Evolutionary conservation across 169 alveolate species (phyloP).

Genomic region (Plasmodium vivax): DNA sequence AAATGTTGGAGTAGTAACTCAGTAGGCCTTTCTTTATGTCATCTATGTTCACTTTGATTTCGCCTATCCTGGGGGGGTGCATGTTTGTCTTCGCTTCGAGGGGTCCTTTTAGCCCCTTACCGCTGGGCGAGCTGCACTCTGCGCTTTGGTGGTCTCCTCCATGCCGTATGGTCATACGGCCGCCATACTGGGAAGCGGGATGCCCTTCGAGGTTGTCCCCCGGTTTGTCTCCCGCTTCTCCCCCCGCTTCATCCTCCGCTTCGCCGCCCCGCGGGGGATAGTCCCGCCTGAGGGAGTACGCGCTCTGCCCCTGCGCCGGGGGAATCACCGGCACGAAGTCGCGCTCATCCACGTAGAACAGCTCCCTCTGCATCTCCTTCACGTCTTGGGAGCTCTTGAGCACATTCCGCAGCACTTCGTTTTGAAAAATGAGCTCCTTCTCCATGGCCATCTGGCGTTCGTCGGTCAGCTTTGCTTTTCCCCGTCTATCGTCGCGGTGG

Average conservation of each 20-base stretch:
- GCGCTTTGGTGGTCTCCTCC: not conserved
- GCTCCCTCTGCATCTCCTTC: conserved; percentile 69
- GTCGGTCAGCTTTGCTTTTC: not conserved
- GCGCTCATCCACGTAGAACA: conserved; percentile 43
- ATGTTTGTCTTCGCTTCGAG: not conserved
- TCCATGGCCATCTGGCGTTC: not conserved
- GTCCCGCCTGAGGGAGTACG: conserved; percentile 35
- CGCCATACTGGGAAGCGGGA: not conserved
- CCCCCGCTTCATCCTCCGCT: not conserved
- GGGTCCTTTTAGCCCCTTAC: not conserved
- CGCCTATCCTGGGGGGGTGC: conserved; percentile 35
- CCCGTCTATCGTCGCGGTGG: not conserved
- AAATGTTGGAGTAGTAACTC: conserved; percentile 48
- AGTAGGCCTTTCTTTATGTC: conserved; percentile 50
- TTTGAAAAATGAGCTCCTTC: conserved; percentile 33
- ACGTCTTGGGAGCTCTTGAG: conserved; percentile 41
- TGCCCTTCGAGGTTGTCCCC: not conserved
- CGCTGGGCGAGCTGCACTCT: not conserved
- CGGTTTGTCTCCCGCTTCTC: not conserved
- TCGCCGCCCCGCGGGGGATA: not conserved
- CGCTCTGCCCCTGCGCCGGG: conserved; percentile 7
- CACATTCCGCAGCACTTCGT: conserved; percentile 59
- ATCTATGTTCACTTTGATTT: conserved; percentile 70
- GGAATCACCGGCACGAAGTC: conserved; percentile 33
- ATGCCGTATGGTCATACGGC: not conserved